Evolutionary conservation across 352 stramenopile species (phyloP).

Genomic region (Phytophthora kernoviae): DNA sequence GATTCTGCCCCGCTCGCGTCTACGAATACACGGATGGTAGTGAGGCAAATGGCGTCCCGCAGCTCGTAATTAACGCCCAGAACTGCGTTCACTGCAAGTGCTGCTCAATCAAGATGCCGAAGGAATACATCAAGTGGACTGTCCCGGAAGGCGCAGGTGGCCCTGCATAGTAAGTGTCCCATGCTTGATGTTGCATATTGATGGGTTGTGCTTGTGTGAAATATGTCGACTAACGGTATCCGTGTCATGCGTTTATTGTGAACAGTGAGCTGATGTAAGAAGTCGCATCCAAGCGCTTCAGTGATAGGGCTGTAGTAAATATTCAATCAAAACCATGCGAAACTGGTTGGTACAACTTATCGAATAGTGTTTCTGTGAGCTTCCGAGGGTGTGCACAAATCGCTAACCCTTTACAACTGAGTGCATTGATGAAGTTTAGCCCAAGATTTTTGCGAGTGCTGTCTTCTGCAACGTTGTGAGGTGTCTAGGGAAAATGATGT

Average conservation of each 20-base stretch:
- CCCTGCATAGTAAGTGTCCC: slow-evolving; percentile 95
- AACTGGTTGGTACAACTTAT: slow-evolving; percentile 23
- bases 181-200: slow-evolving; percentile 6
- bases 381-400: too few species aligned
- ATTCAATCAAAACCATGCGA: slow-evolving; percentile 39
- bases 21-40: slow-evolving; percentile 98
- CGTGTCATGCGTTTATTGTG: slow-evolving; percentile 23
- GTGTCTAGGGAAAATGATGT: slow-evolving; percentile 95
- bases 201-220: background rate
- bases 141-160: slow-evolving; percentile 98
- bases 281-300: slow-evolving; percentile 14
- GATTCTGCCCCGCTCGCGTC: slow-evolving; percentile 98
- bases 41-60: slow-evolving; percentile 80
- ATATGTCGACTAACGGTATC: slow-evolving; percentile 29
- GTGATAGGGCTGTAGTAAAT: slow-evolving; percentile 38
- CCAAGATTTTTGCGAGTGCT: slow-evolving; percentile 81
- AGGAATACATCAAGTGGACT: slow-evolving; percentile 99
- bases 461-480: slow-evolving; percentile 93
- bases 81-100: slow-evolving; percentile 99
- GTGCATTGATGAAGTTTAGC: slow-evolving; percentile 32
- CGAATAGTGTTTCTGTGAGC: background rate
- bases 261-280: slow-evolving; percentile 78
- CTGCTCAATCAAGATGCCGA: slow-evolving; percentile 99
- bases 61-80: slow-evolving; percentile 99
- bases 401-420: too few species aligned